These are phyloP conservation scores for Penicillium sclerotigenum DNA, from an alignment of 2,329 filamentous ascomycete genomes.

Conservation along the genomic window DNA sequence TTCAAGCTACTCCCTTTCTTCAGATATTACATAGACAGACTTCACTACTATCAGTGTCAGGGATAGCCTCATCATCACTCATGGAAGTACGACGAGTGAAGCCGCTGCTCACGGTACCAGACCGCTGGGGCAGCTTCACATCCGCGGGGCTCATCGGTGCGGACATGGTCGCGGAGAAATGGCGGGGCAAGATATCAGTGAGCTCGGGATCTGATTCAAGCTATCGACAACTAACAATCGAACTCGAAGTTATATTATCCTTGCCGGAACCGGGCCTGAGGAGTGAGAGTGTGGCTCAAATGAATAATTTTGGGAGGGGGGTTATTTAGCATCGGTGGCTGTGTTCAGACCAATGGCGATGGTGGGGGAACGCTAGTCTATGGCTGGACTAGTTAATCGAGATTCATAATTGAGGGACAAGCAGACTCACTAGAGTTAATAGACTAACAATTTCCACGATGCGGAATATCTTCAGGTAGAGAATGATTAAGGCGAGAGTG, in stretches of 20 bases:
- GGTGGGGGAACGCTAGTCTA: conserved; percentile 5
- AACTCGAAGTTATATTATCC: not conserved
- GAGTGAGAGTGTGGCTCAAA: not conserved
- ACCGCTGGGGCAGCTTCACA: conserved; percentile 33
- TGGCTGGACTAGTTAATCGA: conserved; percentile 2
- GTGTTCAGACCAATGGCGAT: not conserved
- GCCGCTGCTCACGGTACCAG: conserved; percentile 32
- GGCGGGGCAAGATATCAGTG: not conserved
- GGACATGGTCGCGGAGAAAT: conserved; percentile 22
- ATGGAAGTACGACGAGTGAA: conserved; percentile 34
- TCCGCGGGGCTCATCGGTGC: conserved; percentile 29
- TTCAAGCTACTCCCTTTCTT: not conserved
- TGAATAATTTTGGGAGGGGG: not conserved
- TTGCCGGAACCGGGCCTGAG: not conserved
- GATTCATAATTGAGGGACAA: not conserved
- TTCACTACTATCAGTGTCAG: conserved; percentile 43
- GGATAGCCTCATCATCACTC: conserved; percentile 43
- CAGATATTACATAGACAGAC: conserved; percentile 25
- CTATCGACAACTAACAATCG: too few relatives aligned
- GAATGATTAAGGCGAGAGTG: not conserved
- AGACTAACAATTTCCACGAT: not conserved
- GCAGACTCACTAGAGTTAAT: not conserved
- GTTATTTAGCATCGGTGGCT: not conserved
- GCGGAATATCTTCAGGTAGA: not conserved
- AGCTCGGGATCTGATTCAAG: not conserved